Evolutionary conservation across 2,329 filamentous ascomycete species (phyloP).

Genomic region (Aspergillus phoenicis): DNA sequence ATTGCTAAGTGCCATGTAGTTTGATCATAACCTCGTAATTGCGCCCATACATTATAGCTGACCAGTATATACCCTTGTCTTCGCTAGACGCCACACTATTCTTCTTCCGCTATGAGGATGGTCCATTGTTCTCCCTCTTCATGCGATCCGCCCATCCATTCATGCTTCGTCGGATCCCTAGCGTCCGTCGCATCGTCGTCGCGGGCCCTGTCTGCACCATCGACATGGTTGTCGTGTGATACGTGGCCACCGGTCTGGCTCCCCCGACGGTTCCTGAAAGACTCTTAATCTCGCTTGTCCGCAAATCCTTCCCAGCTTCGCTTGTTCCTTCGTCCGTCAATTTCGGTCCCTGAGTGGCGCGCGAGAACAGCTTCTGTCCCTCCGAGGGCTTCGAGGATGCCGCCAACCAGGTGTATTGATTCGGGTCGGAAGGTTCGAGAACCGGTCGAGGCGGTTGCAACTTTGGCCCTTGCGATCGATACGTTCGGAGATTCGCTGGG

Average conservation of each 20-base stretch:
- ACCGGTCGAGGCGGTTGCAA: conserved; percentile 36
- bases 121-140: conserved; percentile 33
- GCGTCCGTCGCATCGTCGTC: conserved; percentile 37
- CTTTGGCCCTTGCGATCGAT: conserved; percentile 37
- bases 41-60: too few species aligned
- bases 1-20: too few species aligned
- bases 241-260: conserved; percentile 36
- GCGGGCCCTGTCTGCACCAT: conserved; percentile 31
- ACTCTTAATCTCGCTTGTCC: conserved; percentile 30
- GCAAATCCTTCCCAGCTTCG: conserved; percentile 21
- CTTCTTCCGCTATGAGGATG: background rate
- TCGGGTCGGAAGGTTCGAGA: conserved; percentile 35
- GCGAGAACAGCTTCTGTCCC: conserved; percentile 20
- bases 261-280: conserved; percentile 20
- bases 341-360: conserved; percentile 14
- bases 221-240: conserved; percentile 46
- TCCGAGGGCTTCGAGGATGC: conserved; percentile 25
- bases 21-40: too few species aligned
- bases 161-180: conserved; percentile 48
- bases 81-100: background rate
- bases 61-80: background rate
- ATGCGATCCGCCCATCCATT: conserved; percentile 47
- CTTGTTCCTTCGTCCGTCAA: conserved; percentile 8
- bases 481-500: conserved; percentile 26
- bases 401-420: conserved; percentile 41